phyloP scores from a whole-genome alignment of 352 stramenopile species.

The Globisporangium parvum region DNA sequence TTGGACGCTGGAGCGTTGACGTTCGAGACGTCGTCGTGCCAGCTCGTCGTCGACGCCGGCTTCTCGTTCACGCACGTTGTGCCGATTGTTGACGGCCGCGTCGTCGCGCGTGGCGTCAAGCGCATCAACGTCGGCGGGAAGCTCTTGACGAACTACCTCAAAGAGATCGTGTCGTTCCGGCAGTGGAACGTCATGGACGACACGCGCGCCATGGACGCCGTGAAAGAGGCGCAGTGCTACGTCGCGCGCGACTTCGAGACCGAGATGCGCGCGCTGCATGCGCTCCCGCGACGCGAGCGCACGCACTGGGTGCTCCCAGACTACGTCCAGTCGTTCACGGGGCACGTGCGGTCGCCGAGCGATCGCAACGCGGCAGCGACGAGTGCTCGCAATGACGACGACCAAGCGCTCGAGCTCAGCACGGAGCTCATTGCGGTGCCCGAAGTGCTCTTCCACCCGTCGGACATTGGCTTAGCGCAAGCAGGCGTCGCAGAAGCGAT shows the following conservation, averaged over 20 bases:
- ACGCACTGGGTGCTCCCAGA: constrained; percentile 81
- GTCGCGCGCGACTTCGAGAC: constrained; percentile 82
- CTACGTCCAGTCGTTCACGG: constrained; percentile 66
- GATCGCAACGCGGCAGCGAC: constrained; percentile 3
- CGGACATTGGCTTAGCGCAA: constrained; percentile 87
- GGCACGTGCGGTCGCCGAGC: constrained; percentile 18
- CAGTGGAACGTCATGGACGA: constrained; percentile 97
- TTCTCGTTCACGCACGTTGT: constrained; percentile 95
- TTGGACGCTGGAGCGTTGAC: not conserved
- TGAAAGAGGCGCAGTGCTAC: constrained; percentile 90
- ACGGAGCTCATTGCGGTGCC: constrained; percentile 85
- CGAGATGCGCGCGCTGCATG: constrained; percentile 58
- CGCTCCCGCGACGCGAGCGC: constrained; percentile 17
- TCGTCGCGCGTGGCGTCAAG: constrained; percentile 42
- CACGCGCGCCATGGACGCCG: constrained; percentile 57
- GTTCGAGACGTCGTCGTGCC: constrained; percentile 51
- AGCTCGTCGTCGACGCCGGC: constrained; percentile 90
- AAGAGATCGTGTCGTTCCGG: constrained; percentile 93
- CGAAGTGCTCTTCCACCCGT: constrained; percentile 90
- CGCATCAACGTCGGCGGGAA: constrained; percentile 93
- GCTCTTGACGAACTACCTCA: constrained; percentile 95
- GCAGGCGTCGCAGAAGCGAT: constrained; percentile 82
- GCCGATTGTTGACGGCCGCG: constrained; percentile 75
- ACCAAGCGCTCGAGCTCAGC: constrained; percentile 74
- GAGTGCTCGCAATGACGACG: constrained; percentile 19